These are phyloP conservation scores for Psophocarpus tetragonolobus DNA, from an alignment of 306 rosid species.

Conservation along the genomic window DNA sequence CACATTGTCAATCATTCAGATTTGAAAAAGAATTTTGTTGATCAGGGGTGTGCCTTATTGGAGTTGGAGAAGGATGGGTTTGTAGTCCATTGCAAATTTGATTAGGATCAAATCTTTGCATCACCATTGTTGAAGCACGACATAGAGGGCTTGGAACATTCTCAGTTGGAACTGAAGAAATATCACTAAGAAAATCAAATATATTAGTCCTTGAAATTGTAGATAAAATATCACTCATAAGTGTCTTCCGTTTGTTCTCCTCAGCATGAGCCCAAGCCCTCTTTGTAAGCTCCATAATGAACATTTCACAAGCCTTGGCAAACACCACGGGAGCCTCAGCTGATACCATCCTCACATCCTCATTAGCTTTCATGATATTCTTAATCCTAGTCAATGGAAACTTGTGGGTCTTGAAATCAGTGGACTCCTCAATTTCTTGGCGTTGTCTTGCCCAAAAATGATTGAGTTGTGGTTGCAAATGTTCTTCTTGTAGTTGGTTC, in stretches of 20 bases:
- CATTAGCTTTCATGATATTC: constrained; percentile 70
- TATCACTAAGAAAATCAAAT: constrained; percentile 65
- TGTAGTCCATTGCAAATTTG: constrained; percentile 43
- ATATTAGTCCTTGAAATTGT: constrained; percentile 57
- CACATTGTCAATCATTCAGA: too few relatives aligned
- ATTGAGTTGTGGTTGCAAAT: constrained; percentile 32
- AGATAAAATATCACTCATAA: constrained; percentile 62
- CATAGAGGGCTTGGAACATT: constrained; percentile 28
- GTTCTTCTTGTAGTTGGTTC: constrained; percentile 48
- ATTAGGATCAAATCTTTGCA: constrained; percentile 45
- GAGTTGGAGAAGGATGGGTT: constrained; percentile 33
- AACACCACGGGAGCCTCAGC: constrained; percentile 64
- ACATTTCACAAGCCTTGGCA: constrained; percentile 77
- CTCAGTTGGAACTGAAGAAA: constrained; percentile 37
- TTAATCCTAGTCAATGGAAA: constrained; percentile 68
- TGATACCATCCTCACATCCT: constrained; percentile 60
- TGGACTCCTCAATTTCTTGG: constrained; percentile 26
- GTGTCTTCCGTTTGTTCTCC: constrained; percentile 55
- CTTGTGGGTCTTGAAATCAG: constrained; percentile 47
- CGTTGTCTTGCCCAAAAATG: constrained; percentile 41
- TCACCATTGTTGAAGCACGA: constrained; percentile 44
- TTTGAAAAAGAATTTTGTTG: constrained; percentile 33
- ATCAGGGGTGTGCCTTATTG: constrained; percentile 29
- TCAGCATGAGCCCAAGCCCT: constrained; percentile 63
- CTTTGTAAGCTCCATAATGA: constrained; percentile 62